Evolutionary conservation across 2,329 filamentous ascomycete species (phyloP).

Genomic region (Phyllosticta capitalensis): DNA sequence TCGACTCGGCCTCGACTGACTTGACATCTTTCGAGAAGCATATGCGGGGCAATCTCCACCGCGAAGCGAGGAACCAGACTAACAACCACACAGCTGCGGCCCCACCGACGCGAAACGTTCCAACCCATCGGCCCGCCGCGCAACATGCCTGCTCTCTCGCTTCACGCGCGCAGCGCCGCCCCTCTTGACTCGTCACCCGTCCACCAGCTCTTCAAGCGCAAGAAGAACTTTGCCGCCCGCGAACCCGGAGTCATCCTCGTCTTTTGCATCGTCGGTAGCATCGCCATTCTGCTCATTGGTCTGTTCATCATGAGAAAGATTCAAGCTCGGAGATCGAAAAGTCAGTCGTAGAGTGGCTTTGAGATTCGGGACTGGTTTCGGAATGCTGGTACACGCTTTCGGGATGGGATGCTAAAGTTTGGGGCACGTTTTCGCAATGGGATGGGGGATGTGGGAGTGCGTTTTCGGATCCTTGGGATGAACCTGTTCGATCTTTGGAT

Average conservation of each 20-base stretch:
- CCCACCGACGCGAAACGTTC: neutral
- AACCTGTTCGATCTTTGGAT: too few relatives aligned
- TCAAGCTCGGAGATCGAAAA: slow-evolving; percentile 15
- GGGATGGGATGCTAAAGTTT: too few relatives aligned
- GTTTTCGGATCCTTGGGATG: too few relatives aligned
- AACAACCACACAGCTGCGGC: neutral
- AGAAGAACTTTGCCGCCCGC: slow-evolving; percentile 46
- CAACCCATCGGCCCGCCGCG: neutral
- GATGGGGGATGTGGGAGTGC: too few relatives aligned
- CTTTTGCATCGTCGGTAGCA: slow-evolving; percentile 51
- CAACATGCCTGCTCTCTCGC: slow-evolving; percentile 4
- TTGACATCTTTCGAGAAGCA: neutral
- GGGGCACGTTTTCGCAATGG: too few relatives aligned
- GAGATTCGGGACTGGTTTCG: neutral
- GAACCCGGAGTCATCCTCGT: slow-evolving; percentile 55
- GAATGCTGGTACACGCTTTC: too few relatives aligned
- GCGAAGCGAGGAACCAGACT: neutral
- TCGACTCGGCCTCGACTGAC: too few relatives aligned
- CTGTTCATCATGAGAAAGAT: slow-evolving; percentile 43
- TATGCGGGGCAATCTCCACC: neutral
- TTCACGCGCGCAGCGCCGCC: neutral
- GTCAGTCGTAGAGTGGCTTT: neutral
- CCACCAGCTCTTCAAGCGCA: slow-evolving; percentile 39
- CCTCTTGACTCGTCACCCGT: slow-evolving; percentile 27
- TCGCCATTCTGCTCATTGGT: slow-evolving; percentile 40